Conservation (phyloP, 2,329 filamentous ascomycete genomes). For the Stagonosporopsis chrysanthemi region DNA sequence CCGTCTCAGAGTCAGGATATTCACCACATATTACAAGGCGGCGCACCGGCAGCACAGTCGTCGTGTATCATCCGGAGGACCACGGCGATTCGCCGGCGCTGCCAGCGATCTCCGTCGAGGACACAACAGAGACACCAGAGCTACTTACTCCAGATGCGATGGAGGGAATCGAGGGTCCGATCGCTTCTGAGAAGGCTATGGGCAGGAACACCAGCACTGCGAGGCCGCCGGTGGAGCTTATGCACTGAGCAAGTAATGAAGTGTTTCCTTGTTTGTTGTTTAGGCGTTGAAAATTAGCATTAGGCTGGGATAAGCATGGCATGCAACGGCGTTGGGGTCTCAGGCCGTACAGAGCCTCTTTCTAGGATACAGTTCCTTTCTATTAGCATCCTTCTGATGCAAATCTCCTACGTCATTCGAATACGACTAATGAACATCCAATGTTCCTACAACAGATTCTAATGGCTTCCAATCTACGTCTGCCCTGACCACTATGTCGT, state of each 20-base stretch:
- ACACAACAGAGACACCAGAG: conserved; percentile 60
- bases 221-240: conserved; percentile 51
- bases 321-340: conserved; percentile 37
- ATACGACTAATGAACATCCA: neutral
- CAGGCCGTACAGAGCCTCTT: neutral
- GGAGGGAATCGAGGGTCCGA: conserved; percentile 48
- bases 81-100: conserved; percentile 66
- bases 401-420: neutral
- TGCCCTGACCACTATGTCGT: neutral
- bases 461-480: neutral
- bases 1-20: conserved; percentile 36
- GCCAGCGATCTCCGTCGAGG: conserved; percentile 70
- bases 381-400: neutral
- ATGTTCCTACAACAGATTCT: neutral
- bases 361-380: neutral
- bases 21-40: conserved; percentile 31
- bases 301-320: conserved; percentile 15
- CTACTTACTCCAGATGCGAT: conserved; percentile 54
- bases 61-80: conserved; percentile 69
- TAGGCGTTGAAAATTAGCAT: conserved; percentile 28
- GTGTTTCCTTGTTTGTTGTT: neutral
- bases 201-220: conserved; percentile 45
- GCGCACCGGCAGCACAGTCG: conserved; percentile 62
- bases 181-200: conserved; percentile 44
- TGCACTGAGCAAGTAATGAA: conserved; percentile 30